These are phyloP conservation scores for Forsythia suspensa DNA, from an alignment of 257 asterid species.

Conservation along the genomic window DNA sequence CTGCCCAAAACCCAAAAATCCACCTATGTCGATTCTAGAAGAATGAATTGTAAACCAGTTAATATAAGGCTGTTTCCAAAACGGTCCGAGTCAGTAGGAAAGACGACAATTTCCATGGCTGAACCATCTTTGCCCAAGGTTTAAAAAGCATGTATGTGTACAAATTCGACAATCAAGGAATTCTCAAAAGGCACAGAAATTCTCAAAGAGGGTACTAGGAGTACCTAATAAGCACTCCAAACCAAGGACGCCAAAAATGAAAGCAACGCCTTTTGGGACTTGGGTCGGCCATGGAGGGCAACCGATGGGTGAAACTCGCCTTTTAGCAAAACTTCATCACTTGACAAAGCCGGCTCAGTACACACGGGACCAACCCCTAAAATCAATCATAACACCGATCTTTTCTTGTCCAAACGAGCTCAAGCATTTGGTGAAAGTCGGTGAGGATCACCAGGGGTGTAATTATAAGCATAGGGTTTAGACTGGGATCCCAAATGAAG, in stretches of 20 bases:
- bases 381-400: conserved; percentile 82
- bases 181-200: conserved; percentile 76
- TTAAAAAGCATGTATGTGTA: conserved; percentile 63
- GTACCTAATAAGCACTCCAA: conserved; percentile 95
- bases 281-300: conserved; percentile 77
- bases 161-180: conserved; percentile 63
- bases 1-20: conserved; percentile 72
- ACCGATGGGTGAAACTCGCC: too few relatives aligned
- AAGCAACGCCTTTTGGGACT: conserved; percentile 77
- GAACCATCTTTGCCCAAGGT: conserved; percentile 96
- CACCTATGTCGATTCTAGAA: conserved; percentile 40
- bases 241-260: conserved; percentile 82
- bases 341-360: conserved; percentile 85
- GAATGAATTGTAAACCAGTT: conserved; percentile 45
- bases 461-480: conserved; percentile 70
- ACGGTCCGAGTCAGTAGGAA: conserved; percentile 43
- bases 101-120: conserved; percentile 31
- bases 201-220: conserved; percentile 86
- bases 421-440: conserved; percentile 72
- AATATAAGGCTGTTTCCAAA: conserved; percentile 60
- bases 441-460: conserved; percentile 77
- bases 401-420: conserved; percentile 89
- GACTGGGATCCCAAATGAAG: conserved; percentile 60
- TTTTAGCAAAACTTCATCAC: conserved; percentile 89
- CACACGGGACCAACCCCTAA: conserved; percentile 98